Evolutionary conservation across 1,139 yeast genomes (phyloP), one percentile per base, ranked within the genome.

Genomic region (Blastobotrys illinoisensis): DNA sequence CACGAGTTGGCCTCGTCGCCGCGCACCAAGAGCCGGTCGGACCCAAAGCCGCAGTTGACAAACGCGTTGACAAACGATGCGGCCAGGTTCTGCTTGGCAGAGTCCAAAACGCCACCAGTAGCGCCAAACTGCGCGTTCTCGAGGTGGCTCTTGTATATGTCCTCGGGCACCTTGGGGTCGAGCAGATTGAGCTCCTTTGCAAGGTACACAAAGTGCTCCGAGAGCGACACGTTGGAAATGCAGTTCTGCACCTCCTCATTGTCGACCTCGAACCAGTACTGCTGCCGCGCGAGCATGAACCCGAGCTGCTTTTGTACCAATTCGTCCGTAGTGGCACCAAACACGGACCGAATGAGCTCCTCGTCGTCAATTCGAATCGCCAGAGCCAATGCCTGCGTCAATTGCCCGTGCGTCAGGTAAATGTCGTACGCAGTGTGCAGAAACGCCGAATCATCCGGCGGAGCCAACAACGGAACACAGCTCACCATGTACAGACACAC

Each of bases 81-180:
- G n/a, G 98, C 99, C 65, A 93, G 78, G 69, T 91, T 93, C 71
- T 93, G 98, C 69, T 90, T 91, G 18, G 97, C 97, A 47, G 97
- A 88, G 71, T 90, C 97, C 61, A 90, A 77, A n/a, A 86, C 80
- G 1, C 75, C 73, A 2, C 86, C 80, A 32, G 82, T 77, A 36
- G 86, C 78, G 7, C 86, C 83, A 56, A 79, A 78, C 57, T 79
- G 76, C 18, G 87, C 75, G 60, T 79, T 82, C 67, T 91, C 98
- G 64, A 91, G 77, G 69, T 93, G 97, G 32, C 91, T 83, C 71
- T 91, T 91, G 74, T 90, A 91, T 58, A 93, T 82, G 72, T 95
- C 99, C 73, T 91, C 97, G 9, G 99, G 99, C 16, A 87, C 87
- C 71, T 88, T 88, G 53, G 98, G 96, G 53, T 87, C 93, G 63